Conservation (phyloP, 768 basidiomycete genomes). For the Piloderma croceum region DNA sequence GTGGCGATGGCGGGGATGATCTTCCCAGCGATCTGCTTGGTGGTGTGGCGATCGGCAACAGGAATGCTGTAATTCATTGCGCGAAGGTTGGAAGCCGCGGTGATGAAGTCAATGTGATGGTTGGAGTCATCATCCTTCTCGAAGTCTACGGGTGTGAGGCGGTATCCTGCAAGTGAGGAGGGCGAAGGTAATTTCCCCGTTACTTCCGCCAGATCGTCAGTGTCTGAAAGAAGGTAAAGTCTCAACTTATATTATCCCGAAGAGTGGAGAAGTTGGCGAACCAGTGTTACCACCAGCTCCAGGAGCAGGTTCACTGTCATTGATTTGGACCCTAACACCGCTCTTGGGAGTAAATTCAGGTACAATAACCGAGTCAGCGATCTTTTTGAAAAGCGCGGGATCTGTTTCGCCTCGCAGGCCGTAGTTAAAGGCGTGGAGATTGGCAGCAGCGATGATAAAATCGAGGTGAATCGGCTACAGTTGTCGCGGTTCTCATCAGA, state of each 20-base stretch:
- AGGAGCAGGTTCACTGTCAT: slow-evolving; percentile 83
- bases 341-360: slow-evolving; percentile 92
- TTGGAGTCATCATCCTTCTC: slow-evolving; percentile 99
- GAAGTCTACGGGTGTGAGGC: slow-evolving; percentile 91
- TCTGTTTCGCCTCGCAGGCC: slow-evolving; percentile 89
- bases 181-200: slow-evolving; percentile 76
- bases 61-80: slow-evolving; percentile 92
- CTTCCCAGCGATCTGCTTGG: slow-evolving; percentile 98
- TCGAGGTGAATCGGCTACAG: slow-evolving; percentile 74
- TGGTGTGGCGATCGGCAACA: slow-evolving; percentile 81
- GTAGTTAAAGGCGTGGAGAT: slow-evolving; percentile 97
- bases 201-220: slow-evolving; percentile 50
- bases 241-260: not conserved
- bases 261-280: slow-evolving; percentile 1
- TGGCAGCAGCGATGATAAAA: slow-evolving; percentile 90
- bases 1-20: slow-evolving; percentile 99
- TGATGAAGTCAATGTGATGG: slow-evolving; percentile 98
- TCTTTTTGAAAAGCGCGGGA: slow-evolving; percentile 70
- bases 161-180: slow-evolving; percentile 91
- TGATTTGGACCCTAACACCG: slow-evolving; percentile 90
- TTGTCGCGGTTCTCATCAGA: slow-evolving; percentile 13
- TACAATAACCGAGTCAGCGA: slow-evolving; percentile 76
- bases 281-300: slow-evolving; percentile 38
- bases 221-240: slow-evolving; percentile 26
- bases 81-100: slow-evolving; percentile 92